Evolutionary conservation across 2,329 filamentous ascomycete species (phyloP).

Genomic region (Epichloe festucae): DNA sequence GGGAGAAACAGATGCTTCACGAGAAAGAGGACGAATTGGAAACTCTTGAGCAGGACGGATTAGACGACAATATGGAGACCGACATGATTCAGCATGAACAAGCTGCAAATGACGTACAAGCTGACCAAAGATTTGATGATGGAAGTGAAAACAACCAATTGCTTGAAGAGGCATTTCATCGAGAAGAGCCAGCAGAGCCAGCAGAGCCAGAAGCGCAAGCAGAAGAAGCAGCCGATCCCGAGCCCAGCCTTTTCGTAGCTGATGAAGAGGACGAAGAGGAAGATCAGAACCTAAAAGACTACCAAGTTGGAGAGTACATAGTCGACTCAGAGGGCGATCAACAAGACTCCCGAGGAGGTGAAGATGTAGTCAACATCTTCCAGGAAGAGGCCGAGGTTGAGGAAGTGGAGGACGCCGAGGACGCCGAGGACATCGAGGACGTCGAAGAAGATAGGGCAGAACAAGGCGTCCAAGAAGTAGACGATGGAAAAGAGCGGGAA

Average conservation of each 20-base stretch:
- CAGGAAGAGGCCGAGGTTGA: background rate
- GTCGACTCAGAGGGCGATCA: background rate
- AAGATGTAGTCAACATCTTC: background rate
- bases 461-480: background rate
- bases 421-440: constrained; percentile 5
- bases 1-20: background rate
- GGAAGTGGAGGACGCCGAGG: background rate
- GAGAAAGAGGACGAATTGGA: background rate
- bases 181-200: background rate
- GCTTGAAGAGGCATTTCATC: background rate
- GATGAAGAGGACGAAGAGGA: background rate
- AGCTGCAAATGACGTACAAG: background rate
- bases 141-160: background rate
- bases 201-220: background rate
- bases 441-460: constrained; percentile 5
- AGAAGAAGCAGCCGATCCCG: background rate
- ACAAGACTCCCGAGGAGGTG: background rate
- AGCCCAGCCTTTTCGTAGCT: background rate
- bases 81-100: background rate
- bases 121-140: background rate
- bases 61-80: background rate
- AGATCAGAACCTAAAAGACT: background rate
- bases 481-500: constrained; percentile 4
- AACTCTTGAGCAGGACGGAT: background rate
- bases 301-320: background rate